phyloP scores from a whole-genome alignment of 2,329 filamentous ascomycete species.

The Phialemoniopsis sp. region DNA sequence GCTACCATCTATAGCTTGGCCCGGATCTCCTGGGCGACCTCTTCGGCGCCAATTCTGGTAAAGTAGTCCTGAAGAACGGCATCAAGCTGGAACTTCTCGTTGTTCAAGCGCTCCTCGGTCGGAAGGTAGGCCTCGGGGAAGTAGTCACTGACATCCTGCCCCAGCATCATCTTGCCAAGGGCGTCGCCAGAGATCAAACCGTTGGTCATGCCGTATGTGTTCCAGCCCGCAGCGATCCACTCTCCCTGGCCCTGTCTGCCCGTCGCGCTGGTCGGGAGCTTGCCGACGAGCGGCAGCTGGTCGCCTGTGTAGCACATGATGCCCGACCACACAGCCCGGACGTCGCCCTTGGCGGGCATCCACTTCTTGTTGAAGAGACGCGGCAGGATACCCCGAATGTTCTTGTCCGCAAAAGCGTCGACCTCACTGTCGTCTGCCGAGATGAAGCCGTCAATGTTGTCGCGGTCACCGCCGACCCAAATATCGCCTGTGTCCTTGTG shows the following conservation, averaged over 20 bases:
- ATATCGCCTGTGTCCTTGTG: conserved; percentile 10
- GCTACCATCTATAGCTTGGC: no score
- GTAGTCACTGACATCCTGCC: background rate
- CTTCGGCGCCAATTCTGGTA: no score
- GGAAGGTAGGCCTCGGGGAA: background rate
- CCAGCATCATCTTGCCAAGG: conserved; percentile 1
- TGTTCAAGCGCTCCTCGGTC: background rate
- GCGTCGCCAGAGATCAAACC: conserved; percentile 12
- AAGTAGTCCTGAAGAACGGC: no score
- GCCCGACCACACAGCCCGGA: no score
- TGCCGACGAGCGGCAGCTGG: conserved; percentile 7
- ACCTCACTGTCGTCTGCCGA: conserved; percentile 4
- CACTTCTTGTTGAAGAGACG: conserved; percentile 2
- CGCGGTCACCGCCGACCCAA: conserved; percentile 7
- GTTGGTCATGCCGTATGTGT: conserved; percentile 15
- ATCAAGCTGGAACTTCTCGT: no score
- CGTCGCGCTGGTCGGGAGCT: background rate
- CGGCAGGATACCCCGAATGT: background rate
- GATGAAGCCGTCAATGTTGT: conserved; percentile 5
- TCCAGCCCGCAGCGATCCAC: conserved; percentile 15
- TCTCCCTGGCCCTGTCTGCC: conserved; percentile 6
- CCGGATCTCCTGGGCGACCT: no score
- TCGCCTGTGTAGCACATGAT: conserved; percentile 8
- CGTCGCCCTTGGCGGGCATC: no score
- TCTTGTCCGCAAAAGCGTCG: background rate